Base-by-base conservation (phyloP, 2,329 filamentous ascomycete genomes). In the Chrysosporium keratinophilum region DNA sequence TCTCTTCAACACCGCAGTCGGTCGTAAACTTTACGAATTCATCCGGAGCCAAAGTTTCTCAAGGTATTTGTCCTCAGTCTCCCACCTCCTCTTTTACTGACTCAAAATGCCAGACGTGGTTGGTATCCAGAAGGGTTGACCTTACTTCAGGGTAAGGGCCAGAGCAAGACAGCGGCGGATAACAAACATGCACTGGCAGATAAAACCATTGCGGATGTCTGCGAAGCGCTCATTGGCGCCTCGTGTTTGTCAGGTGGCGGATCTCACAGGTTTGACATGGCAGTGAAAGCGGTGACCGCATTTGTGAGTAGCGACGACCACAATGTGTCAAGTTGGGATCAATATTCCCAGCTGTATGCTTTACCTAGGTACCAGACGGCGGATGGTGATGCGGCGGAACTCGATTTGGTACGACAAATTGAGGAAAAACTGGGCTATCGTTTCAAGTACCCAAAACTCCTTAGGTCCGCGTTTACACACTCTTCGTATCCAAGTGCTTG, bases 161-260 rank as follows among this genome's bases (percentile, higher is more conserved):
- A 74, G 43, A 79, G 76, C 56, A 74, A 71, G 51, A 74, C 69
- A 17, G 61, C 58, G 5, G 59, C 63, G 1, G 64, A 69, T 42
- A 58, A 61, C 28, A 77, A 71, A 9, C 90, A 96, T 64, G 73
- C 72, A 0, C 77, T 98, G 1, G 84, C 83, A 0, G 87, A 95
- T 69, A 98, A 98, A 73, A 85, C 86, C 0, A 84, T 95, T 62
- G 91, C 93, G 2, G 93, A 97, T 68, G 89, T 97, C 0, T 95
- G 88, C 57, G 93, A 97, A 66, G 91, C 93, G 0, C 72, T 96
- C 54, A 97, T 98, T 46, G 93, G 91, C 5, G 93, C 91, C 1
- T 85, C 90, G 0, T 74, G 82, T 48, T 82, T 84, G 40, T 71
- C 78, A 5, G 72, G 78, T 50, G 75, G 80, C 39, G 62, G 69